These are phyloP conservation scores for Talaromyces wortmannii DNA, from an alignment of 495 filamentous ascomycete genomes.

Conservation along the genomic window DNA sequence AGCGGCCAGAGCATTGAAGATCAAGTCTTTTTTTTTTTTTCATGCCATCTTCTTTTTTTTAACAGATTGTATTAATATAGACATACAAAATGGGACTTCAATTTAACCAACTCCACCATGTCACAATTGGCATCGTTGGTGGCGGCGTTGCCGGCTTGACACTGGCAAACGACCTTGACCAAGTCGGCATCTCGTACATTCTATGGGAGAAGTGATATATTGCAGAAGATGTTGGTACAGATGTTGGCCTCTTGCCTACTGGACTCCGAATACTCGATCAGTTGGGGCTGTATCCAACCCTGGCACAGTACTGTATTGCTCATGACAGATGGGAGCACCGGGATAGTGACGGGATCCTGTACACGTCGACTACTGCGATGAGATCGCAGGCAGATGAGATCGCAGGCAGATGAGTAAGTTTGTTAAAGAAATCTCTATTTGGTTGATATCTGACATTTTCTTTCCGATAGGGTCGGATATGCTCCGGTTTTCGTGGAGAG, in stretches of 20 bases:
- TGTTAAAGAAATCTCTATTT: neutral
- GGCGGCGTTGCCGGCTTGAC: slow-evolving; percentile 42
- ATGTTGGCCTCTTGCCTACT: slow-evolving; percentile 8
- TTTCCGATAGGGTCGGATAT: neutral
- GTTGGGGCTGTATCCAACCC: slow-evolving; percentile 21
- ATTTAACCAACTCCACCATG: neutral
- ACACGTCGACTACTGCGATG: neutral
- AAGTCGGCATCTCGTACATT: slow-evolving; percentile 8
- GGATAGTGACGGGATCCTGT: neutral
- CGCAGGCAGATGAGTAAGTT: neutral
- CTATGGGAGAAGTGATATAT: slow-evolving; percentile 6
- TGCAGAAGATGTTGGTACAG: slow-evolving; percentile 4
- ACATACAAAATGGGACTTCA: too few relatives aligned
- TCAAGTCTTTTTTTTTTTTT: too few relatives aligned
- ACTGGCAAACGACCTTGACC: slow-evolving; percentile 7
- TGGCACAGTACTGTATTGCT: slow-evolving; percentile 2
- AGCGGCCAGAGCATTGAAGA: too few relatives aligned
- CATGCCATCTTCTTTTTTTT: too few relatives aligned
- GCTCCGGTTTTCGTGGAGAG: slow-evolving; percentile 13
- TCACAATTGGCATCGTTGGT: slow-evolving; percentile 26
- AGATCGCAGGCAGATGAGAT: neutral
- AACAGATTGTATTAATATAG: too few relatives aligned
- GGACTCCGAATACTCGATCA: slow-evolving; percentile 11
- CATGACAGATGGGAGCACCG: neutral
- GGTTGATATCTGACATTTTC: neutral